Conservation (phyloP, 306 rosid genomes). For the Elaeagnus macrophylla region DNA sequence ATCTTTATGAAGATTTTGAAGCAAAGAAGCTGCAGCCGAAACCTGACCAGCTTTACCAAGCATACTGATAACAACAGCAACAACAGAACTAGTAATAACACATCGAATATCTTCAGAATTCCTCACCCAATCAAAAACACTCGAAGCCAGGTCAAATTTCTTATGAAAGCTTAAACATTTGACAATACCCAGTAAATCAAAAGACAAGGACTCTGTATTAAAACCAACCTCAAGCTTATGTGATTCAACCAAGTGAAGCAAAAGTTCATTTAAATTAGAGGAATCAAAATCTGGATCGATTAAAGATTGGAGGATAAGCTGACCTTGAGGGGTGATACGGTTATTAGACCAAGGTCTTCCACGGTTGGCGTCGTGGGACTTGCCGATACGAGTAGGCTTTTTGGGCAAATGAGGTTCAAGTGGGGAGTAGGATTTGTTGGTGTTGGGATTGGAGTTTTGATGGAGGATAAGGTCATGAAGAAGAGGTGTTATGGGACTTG, state of each 20-base stretch:
- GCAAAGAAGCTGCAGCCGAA: constrained; percentile 46
- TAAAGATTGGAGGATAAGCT: constrained; percentile 36
- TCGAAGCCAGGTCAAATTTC: constrained; percentile 44
- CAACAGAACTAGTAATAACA: constrained; percentile 36
- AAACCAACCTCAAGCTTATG: constrained; percentile 12
- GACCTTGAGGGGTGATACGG: constrained; percentile 53
- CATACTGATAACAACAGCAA: constrained; percentile 53
- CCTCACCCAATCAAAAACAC: constrained; percentile 53
- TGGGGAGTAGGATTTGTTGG: constrained; percentile 5
- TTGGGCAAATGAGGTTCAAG: constrained; percentile 19
- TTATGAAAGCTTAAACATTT: constrained; percentile 54
- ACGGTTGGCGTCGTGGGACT: constrained; percentile 53
- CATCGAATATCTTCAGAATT: constrained; percentile 21
- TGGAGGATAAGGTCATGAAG: constrained; percentile 33
- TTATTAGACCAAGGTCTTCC: constrained; percentile 74
- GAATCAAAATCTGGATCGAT: constrained; percentile 33
- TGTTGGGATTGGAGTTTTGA: constrained; percentile 16
- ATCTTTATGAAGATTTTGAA: constrained; percentile 37
- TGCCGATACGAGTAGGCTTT: constrained; percentile 43
- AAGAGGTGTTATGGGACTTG: constrained; percentile 35
- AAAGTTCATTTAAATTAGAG: constrained; percentile 7
- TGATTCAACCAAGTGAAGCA: constrained; percentile 23
- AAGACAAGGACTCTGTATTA: constrained; percentile 23
- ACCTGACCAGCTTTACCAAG: constrained; percentile 67
- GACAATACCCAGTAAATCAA: constrained; percentile 51